A percentile compares a stretch with the other conserved stretches of the same genome.
These are phyloP conservation scores for Rhododendron mucronatum DNA, from an alignment of 148 eudicot species.

Conservation along the genomic window DNA sequence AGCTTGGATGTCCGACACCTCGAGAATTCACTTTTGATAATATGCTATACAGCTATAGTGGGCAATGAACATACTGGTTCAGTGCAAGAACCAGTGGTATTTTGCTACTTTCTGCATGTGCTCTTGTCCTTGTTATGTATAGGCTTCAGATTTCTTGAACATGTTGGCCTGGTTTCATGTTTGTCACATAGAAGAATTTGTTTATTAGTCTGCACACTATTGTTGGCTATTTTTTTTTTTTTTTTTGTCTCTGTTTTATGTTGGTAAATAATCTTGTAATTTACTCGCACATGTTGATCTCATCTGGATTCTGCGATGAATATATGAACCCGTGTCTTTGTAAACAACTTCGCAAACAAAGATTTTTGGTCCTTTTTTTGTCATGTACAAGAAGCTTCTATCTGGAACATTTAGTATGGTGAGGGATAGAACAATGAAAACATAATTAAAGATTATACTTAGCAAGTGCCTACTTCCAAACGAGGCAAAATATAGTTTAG, in stretches of 20 bases:
- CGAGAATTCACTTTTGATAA: background rate
- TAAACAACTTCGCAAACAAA: background rate
- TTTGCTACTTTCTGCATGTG: background rate
- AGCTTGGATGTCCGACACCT: background rate
- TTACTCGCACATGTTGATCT: background rate
- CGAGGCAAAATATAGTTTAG: background rate
- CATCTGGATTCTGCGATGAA: background rate
- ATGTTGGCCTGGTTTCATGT: background rate
- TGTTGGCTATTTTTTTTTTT: background rate
- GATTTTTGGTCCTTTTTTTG: background rate
- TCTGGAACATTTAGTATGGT: background rate
- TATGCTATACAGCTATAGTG: background rate
- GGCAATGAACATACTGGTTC: background rate
- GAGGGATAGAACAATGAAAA: background rate
- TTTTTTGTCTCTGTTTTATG: background rate
- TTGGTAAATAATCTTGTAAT: background rate
- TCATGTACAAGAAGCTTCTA: background rate
- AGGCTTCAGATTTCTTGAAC: background rate
- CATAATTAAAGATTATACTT: background rate
- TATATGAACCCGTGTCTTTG: background rate
- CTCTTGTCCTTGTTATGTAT: background rate
- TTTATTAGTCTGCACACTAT: background rate
- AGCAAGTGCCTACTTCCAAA: background rate
- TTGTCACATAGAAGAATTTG: background rate
- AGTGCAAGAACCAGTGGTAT: background rate